Evolutionary conservation across 495 filamentous ascomycete genomes (phyloP).

Genomic region (Lophiostoma macrostomum): DNA sequence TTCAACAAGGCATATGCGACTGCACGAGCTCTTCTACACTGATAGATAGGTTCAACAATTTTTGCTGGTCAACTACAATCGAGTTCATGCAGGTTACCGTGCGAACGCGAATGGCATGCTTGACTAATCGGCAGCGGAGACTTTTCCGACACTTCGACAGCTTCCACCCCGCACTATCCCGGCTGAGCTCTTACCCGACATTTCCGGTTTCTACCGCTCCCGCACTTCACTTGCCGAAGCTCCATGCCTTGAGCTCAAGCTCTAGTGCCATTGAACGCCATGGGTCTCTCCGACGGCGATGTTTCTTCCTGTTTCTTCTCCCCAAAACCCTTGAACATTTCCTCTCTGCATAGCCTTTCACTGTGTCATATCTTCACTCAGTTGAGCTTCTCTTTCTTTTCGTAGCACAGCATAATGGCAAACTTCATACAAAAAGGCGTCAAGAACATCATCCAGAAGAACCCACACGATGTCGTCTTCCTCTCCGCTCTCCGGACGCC

Average conservation of each 20-base stretch:
- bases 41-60: too few relatives aligned
- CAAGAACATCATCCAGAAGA: slow-evolving; percentile 73
- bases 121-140: too few relatives aligned
- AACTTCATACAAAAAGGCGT: slow-evolving; percentile 62
- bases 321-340: slow-evolving; percentile 1
- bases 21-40: too few relatives aligned
- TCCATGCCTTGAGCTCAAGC: slow-evolving; percentile 14
- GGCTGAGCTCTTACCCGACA: slow-evolving; percentile 13
- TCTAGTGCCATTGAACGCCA: not conserved
- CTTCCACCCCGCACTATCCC: not conserved
- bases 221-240: slow-evolving; percentile 27
- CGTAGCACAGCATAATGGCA: slow-evolving; percentile 44
- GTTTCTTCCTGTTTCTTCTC: slow-evolving; percentile 1
- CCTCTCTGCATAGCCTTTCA: too few relatives aligned
- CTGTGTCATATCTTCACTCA: too few relatives aligned
- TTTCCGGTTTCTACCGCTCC: too few relatives aligned
- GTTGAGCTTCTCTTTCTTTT: too few relatives aligned
- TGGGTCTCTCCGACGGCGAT: slow-evolving; percentile 1
- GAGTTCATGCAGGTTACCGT: not conserved
- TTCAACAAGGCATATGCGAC: too few relatives aligned
- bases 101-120: too few relatives aligned
- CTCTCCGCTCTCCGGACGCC: slow-evolving; percentile 45
- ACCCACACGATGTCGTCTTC: slow-evolving; percentile 79
- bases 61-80: too few relatives aligned
- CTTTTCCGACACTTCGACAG: not conserved